Evolutionary conservation across 306 rosid genomes (phyloP).

Genomic region (Quercus suber): DNA sequence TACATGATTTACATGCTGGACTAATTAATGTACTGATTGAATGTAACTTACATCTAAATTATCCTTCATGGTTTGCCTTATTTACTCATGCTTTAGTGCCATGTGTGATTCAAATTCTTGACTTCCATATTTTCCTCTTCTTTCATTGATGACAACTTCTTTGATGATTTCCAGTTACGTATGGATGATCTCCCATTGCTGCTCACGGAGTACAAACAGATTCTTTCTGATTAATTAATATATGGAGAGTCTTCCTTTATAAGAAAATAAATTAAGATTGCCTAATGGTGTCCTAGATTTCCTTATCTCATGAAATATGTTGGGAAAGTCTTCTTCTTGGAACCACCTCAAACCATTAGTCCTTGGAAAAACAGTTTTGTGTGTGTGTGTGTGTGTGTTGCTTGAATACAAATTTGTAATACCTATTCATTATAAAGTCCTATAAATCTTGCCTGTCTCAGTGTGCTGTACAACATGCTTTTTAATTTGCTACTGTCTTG

Average conservation of each 20-base stretch:
- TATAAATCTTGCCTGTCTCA: not conserved
- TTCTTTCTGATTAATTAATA: constrained; percentile 33
- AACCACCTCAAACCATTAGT: not conserved
- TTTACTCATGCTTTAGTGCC: not conserved
- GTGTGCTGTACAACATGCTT: not conserved
- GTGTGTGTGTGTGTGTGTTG: too few relatives aligned
- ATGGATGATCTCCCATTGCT: constrained; percentile 83
- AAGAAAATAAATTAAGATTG: not conserved
- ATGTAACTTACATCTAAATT: not conserved
- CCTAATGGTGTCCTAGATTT: not conserved
- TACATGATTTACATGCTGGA: not conserved
- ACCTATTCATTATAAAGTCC: not conserved
- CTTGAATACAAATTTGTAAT: not conserved
- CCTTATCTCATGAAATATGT: not conserved
- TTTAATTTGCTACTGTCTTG: not conserved
- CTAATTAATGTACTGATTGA: not conserved
- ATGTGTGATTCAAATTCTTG: not conserved
- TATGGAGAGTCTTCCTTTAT: not conserved
- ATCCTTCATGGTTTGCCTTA: not conserved
- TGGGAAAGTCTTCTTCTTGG: not conserved
- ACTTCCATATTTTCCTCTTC: constrained; percentile 1
- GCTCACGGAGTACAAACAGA: constrained; percentile 68
- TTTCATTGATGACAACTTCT: not conserved
- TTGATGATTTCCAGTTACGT: constrained; percentile 59
- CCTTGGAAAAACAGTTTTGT: too few relatives aligned